These are phyloP conservation scores for Suillus lakei DNA, from an alignment of 768 basidiomycete genomes.

Conservation along the genomic window DNA sequence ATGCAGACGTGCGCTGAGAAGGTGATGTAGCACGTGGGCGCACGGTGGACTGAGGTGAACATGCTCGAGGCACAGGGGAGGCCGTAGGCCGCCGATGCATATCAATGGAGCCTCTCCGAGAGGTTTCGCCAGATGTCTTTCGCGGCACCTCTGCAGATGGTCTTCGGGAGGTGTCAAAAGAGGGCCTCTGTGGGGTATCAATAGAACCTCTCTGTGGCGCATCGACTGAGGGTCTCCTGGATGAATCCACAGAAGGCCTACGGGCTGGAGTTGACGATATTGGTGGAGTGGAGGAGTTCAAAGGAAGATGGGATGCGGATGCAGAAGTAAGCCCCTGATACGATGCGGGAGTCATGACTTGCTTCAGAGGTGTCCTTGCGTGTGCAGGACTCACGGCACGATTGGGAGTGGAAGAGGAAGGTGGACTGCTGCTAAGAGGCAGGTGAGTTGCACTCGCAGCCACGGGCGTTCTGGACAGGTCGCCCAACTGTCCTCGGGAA, in stretches of 20 bases:
- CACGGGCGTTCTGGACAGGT: conserved; percentile 39
- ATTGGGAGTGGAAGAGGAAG: conserved; percentile 44
- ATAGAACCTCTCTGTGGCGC: conserved; percentile 30
- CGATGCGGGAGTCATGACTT: conserved; percentile 45
- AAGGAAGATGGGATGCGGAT: conserved; percentile 57
- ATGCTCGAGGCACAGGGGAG: conserved; percentile 42
- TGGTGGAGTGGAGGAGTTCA: conserved; percentile 30
- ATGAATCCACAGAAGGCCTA: conserved; percentile 30
- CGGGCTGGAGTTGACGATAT: conserved; percentile 35
- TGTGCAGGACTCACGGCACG: conserved; percentile 47
- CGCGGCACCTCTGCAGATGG: conserved; percentile 44
- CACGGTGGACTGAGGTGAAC: conserved; percentile 48
- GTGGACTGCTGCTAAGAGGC: conserved; percentile 39
- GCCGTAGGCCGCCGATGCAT: conserved; percentile 27
- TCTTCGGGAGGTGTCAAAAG: conserved; percentile 38
- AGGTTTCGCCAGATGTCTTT: conserved; percentile 34
- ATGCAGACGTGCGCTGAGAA: conserved; percentile 44
- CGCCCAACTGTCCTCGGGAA: conserved; percentile 40
- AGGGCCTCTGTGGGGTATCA: conserved; percentile 36
- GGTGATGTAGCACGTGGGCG: conserved; percentile 53
- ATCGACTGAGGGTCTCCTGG: conserved; percentile 33
- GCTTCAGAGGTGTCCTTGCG: conserved; percentile 45
- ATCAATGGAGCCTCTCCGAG: conserved; percentile 26
- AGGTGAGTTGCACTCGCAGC: conserved; percentile 47
- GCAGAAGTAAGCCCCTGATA: conserved; percentile 49